Percentiles rank a stretch among this genome's conserved stretches.
phyloP scores from a whole-genome alignment of 1,284 basidiomycete species.

The Entoloma clypeatum region DNA sequence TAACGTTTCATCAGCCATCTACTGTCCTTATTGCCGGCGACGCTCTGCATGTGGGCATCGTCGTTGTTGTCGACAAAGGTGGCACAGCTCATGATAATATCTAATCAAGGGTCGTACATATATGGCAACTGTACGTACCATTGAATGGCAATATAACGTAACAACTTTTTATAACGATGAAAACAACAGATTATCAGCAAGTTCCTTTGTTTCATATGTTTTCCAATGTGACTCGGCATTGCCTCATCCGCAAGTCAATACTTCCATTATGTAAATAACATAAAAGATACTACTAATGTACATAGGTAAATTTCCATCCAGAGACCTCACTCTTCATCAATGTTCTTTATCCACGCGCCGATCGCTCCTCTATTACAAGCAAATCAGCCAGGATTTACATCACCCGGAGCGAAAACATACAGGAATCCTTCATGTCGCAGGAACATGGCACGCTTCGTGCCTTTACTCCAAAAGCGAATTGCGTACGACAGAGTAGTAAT shows the following conservation, averaged over 20 bases:
- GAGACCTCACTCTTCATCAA: conserved; percentile 38
- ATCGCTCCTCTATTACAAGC: conserved; percentile 66
- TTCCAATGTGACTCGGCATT: too few species aligned
- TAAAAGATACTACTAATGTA: conserved; percentile 14
- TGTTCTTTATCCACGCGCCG: conserved; percentile 96
- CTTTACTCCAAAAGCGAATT: conserved; percentile 99
- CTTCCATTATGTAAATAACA: too few species aligned
- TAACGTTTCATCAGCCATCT: conserved; percentile 15
- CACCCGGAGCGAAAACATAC: conserved; percentile 48
- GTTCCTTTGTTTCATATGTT: too few species aligned
- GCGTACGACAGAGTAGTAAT: conserved; percentile 98
- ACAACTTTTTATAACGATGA: too few species aligned
- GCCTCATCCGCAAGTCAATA: too few species aligned
- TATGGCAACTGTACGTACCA: too few species aligned
- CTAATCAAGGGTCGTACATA: too few species aligned
- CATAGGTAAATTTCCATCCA: conserved; percentile 11
- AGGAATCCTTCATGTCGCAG: conserved; percentile 97
- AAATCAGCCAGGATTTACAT: conserved; percentile 15
- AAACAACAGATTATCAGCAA: too few species aligned
- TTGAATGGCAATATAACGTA: too few species aligned
- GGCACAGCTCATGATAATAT: too few species aligned
- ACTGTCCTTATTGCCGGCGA: conserved; percentile 11
- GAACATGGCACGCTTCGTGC: conserved; percentile 95
- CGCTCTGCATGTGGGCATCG: too few species aligned
- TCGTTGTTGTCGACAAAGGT: too few species aligned